A percentile compares a stretch with the other conserved stretches of the same genome.
These are phyloP conservation scores for Senecio squalidus DNA, from an alignment of 140 eudicot genomes.

Conservation along the genomic window DNA sequence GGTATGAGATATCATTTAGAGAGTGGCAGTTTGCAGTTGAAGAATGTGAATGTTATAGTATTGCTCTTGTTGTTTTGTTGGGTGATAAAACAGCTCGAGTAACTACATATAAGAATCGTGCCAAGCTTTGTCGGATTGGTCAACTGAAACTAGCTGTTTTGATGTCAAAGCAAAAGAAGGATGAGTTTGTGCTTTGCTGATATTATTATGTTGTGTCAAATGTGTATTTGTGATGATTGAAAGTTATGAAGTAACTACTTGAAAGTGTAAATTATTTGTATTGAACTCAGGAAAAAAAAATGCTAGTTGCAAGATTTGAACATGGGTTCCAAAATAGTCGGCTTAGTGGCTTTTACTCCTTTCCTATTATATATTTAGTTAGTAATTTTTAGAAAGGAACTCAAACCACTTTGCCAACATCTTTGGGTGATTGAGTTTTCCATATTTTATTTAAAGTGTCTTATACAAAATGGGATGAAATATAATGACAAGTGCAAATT, in stretches of 20 bases:
- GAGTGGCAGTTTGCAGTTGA: conserved; percentile 15
- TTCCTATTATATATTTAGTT: too few species aligned
- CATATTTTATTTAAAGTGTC: too few species aligned
- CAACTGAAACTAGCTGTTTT: conserved; percentile 56
- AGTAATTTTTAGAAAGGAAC: too few species aligned
- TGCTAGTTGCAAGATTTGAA: too few species aligned
- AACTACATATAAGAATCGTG: conserved; percentile 51
- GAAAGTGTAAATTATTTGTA: too few species aligned
- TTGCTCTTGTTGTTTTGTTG: conserved; percentile 52
- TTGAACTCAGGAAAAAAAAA: too few species aligned
- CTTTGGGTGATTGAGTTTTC: too few species aligned
- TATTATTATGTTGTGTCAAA: background rate
- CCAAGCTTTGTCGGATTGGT: conserved; percentile 45
- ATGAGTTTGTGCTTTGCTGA: conserved; percentile 11
- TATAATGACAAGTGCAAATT: too few species aligned
- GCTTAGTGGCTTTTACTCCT: too few species aligned
- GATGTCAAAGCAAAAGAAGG: conserved; percentile 35
- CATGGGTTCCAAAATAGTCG: too few species aligned
- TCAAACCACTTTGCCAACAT: too few species aligned
- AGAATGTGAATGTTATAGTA: conserved; percentile 62
- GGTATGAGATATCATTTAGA: conserved; percentile 47
- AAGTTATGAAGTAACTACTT: background rate
- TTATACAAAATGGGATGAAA: too few species aligned
- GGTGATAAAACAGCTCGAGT: conserved; percentile 34
- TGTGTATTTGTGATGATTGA: background rate